A percentile compares a stretch with the other conserved stretches of the same genome.
Conservation (phyloP, 2,329 filamentous ascomycete genomes). For the Colletotrichum chrysophilum region DNA sequence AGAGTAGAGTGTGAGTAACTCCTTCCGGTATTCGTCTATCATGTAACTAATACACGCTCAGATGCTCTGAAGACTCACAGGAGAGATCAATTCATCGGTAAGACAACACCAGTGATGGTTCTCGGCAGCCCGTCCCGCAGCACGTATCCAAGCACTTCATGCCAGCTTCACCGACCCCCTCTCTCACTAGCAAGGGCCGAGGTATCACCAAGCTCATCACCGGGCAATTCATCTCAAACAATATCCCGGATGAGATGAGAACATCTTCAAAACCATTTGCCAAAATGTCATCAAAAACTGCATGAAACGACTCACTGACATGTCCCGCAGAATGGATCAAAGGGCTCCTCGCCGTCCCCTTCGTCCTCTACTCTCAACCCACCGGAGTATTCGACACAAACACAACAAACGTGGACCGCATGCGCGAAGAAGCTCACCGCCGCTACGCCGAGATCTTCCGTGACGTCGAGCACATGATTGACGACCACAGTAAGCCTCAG, state of each 20-base stretch:
- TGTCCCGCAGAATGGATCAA: conserved; percentile 86
- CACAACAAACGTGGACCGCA: conserved; percentile 68
- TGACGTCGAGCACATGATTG: conserved; percentile 90
- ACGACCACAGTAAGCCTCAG: conserved; percentile 78
- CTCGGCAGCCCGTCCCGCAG: not conserved
- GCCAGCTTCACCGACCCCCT: not conserved
- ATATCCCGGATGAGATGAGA: not conserved
- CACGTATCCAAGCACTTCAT: not conserved
- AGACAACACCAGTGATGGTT: conserved; percentile 13
- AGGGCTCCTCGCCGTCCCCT: conserved; percentile 89
- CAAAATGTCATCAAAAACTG: not conserved
- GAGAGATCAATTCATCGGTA: conserved; percentile 86
- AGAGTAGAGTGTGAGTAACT: conserved; percentile 73
- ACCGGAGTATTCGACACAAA: conserved; percentile 81
- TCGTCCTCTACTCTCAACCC: conserved; percentile 94
- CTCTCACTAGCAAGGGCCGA: not conserved
- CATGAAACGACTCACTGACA: not conserved
- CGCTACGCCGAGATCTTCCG: conserved; percentile 95
- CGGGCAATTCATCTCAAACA: not conserved
- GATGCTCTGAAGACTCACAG: conserved; percentile 81
- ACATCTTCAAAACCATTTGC: not conserved
- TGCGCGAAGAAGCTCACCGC: conserved; percentile 81
- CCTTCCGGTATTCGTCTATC: not conserved
- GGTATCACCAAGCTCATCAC: not conserved
- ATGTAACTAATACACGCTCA: conserved; percentile 31